Conservation (phyloP, 1,139 yeast genomes). For the Pichia terricola region DNA sequence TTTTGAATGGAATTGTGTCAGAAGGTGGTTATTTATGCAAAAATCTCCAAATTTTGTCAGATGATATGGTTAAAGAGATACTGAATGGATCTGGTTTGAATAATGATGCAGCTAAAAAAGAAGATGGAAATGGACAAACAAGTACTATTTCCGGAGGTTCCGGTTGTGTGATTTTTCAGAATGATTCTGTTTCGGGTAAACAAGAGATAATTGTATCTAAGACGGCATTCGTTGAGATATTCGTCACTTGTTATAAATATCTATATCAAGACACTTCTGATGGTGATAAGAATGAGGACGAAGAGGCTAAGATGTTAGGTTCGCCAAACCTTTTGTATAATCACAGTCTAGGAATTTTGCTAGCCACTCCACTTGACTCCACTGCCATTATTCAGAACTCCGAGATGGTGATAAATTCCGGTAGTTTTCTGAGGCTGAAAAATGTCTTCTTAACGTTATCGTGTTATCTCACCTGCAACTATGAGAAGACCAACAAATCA, state of each 20-base stretch:
- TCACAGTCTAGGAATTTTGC: slow-evolving; percentile 30
- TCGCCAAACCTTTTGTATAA: no score
- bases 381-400: slow-evolving; percentile 25
- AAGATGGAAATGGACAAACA: no score
- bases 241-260: slow-evolving; percentile 13
- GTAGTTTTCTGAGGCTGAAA: no score
- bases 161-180: neutral
- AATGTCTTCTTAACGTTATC: slow-evolving; percentile 1
- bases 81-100: neutral
- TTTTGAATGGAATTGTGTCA: no score
- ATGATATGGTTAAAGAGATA: slow-evolving; percentile 2
- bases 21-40: neutral
- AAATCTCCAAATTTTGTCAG: slow-evolving; percentile 6
- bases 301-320: neutral
- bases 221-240: slow-evolving; percentile 9
- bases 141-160: no score
- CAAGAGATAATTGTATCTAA: slow-evolving; percentile 16
- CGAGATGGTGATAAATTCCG: no score
- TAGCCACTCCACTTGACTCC: slow-evolving; percentile 33
- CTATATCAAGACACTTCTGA: slow-evolving; percentile 2
- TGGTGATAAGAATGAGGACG: neutral
- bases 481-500: slow-evolving; percentile 34
- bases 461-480: slow-evolving; percentile 26
- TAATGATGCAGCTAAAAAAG: neutral
- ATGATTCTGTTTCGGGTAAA: slow-evolving; percentile 7